These are phyloP conservation scores for Solidago caesia DNA, from an alignment of 129 eudicot species.

Conservation along the genomic window DNA sequence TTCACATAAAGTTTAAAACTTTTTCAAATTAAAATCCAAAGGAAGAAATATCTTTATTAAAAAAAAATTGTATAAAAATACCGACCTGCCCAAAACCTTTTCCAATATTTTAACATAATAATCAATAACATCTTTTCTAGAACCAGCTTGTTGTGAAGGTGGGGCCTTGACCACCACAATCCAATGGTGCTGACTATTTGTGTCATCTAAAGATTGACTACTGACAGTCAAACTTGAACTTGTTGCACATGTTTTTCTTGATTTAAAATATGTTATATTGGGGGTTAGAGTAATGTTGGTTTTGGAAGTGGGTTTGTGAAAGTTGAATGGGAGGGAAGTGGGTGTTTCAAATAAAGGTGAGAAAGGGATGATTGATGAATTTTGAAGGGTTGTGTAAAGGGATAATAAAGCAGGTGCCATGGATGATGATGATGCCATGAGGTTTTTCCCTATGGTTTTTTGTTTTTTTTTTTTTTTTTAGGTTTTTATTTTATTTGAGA, in stretches of 20 bases:
- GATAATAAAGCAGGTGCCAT: slow-evolving; percentile 33
- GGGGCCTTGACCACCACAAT: slow-evolving; percentile 66
- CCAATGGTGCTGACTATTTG: slow-evolving; percentile 42
- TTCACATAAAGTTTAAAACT: slow-evolving; percentile 7
- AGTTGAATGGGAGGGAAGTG: slow-evolving; percentile 21
- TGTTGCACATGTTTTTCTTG: slow-evolving; percentile 18
- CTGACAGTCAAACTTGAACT: slow-evolving; percentile 22
- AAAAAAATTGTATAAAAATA: not conserved
- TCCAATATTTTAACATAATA: slow-evolving; percentile 60
- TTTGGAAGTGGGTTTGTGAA: slow-evolving; percentile 3
- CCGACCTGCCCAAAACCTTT: slow-evolving; percentile 68
- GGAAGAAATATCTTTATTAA: not conserved
- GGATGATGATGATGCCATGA: slow-evolving; percentile 27
- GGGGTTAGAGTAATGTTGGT: slow-evolving; percentile 23
- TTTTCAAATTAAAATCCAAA: not conserved
- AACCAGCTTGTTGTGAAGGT: slow-evolving; percentile 36
- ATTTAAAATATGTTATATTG: not conserved
- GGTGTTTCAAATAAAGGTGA: slow-evolving; percentile 21
- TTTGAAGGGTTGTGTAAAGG: slow-evolving; percentile 25
- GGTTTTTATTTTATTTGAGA: no score
- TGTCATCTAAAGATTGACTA: slow-evolving; percentile 26
- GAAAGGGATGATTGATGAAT: slow-evolving; percentile 28
- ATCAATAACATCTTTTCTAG: slow-evolving; percentile 52
- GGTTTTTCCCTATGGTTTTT: not conserved
- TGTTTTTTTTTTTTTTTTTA: not conserved